A percentile compares a stretch with the other conserved stretches of the same genome.
These are phyloP conservation scores for Miscanthus sacchariflorus DNA, from an alignment of 202 grass and related monocot genomes.

Conservation along the genomic window DNA sequence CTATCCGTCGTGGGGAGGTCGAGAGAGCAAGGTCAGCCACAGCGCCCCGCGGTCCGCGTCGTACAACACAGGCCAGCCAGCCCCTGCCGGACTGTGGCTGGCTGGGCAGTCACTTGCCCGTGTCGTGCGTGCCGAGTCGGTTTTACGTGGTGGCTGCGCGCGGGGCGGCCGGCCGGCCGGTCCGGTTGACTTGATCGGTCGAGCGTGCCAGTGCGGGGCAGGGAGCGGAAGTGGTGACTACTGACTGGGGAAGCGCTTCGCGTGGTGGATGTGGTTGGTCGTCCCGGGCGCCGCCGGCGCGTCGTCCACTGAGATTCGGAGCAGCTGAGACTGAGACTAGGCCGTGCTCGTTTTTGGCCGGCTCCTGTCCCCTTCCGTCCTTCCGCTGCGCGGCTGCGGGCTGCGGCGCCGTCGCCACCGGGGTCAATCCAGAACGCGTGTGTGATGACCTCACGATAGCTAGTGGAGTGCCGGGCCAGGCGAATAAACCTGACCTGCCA, in stretches of 20 bases:
- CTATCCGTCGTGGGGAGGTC: background rate
- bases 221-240: background rate
- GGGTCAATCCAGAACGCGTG: background rate
- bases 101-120: background rate
- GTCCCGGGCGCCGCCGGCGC: background rate
- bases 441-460: background rate
- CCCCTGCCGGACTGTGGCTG: background rate
- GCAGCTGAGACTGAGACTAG: background rate
- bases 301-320: slow-evolving; percentile 7
- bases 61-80: background rate
- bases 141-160: background rate
- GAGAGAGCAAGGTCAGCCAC: background rate
- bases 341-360: background rate
- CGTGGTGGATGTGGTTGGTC: background rate
- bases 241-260: background rate
- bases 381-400: background rate
- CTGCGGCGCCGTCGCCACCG: background rate
- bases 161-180: no score
- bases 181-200: background rate
- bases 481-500: background rate
- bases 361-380: background rate
- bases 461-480: background rate
- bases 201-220: background rate
- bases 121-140: background rate
- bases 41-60: background rate